These are phyloP conservation scores for Cucumis cinereus DNA, from an alignment of 306 rosid genomes.

Conservation along the genomic window DNA sequence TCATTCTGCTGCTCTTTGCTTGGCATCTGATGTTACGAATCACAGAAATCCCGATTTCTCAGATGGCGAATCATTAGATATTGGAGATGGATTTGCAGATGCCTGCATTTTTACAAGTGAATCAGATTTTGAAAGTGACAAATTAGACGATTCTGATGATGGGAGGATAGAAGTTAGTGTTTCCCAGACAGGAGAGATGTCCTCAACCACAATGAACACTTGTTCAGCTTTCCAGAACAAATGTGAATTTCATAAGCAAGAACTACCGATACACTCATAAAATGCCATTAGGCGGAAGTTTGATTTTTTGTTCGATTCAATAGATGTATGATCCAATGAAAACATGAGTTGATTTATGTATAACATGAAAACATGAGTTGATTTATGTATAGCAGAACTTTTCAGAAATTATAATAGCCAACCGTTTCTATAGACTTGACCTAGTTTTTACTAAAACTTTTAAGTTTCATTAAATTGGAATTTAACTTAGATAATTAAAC, in stretches of 20 bases:
- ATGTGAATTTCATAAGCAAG: not conserved
- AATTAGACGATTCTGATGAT: conserved; percentile 13
- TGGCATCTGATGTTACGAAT: conserved; percentile 20
- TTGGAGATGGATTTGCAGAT: conserved; percentile 27
- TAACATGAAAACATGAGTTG: not conserved
- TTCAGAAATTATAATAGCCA: not conserved
- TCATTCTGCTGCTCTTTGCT: conserved; percentile 11
- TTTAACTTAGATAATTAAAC: too few species aligned
- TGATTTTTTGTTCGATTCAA: not conserved
- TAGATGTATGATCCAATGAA: not conserved
- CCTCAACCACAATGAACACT: not conserved
- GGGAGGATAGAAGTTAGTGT: not conserved
- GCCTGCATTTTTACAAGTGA: conserved; percentile 13
- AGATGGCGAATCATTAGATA: conserved; percentile 24
- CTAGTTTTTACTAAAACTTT: not conserved
- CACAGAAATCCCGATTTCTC: conserved; percentile 18
- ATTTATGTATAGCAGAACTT: not conserved
- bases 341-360: not conserved
- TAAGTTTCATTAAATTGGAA: not conserved
- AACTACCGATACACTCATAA: not conserved
- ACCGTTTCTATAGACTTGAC: not conserved
- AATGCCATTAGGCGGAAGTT: not conserved
- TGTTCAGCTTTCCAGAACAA: not conserved
- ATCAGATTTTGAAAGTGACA: conserved; percentile 42
- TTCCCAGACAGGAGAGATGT: not conserved